phyloP scores from a whole-genome alignment of 164 flowering plant species.

The Cinnamomum micranthum region DNA sequence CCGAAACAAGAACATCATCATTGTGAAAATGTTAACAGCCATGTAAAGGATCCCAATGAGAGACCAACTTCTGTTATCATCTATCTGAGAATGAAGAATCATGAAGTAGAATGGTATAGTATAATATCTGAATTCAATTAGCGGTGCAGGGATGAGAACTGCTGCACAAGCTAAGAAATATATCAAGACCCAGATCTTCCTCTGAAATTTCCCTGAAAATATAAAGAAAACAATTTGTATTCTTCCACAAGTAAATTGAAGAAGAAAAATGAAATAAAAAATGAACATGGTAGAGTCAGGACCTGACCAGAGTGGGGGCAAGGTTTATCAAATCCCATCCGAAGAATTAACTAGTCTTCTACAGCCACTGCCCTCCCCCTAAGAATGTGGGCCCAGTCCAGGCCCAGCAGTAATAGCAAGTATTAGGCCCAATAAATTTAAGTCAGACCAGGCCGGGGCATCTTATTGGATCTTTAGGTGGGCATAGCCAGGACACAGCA shows the following conservation, averaged over 20 bases:
- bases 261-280: too few relatives aligned
- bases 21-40: slow-evolving; percentile 56
- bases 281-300: not conserved
- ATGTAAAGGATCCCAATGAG: slow-evolving; percentile 50
- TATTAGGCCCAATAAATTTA: too few relatives aligned
- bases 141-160: slow-evolving; percentile 73
- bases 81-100: slow-evolving; percentile 44
- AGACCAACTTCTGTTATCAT: slow-evolving; percentile 41
- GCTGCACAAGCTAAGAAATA: slow-evolving; percentile 71
- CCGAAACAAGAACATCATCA: slow-evolving; percentile 73
- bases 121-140: slow-evolving; percentile 92
- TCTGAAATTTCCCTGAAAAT: slow-evolving; percentile 57
- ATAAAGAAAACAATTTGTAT: slow-evolving; percentile 1
- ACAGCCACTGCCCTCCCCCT: too few relatives aligned
- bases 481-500: too few relatives aligned
- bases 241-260: not conserved
- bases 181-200: slow-evolving; percentile 59
- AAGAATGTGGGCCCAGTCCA: too few relatives aligned
- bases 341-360: too few relatives aligned
- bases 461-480: too few relatives aligned
- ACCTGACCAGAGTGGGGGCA: not conserved
- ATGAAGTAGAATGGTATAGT: slow-evolving; percentile 75
- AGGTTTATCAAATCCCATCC: too few relatives aligned
- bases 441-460: too few relatives aligned
- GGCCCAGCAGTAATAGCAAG: too few relatives aligned